A percentile compares a stretch with the other conserved stretches of the same genome.
Conservation (phyloP, 2,329 filamentous ascomycete species). For the Leptographium radiaticola region DNA sequence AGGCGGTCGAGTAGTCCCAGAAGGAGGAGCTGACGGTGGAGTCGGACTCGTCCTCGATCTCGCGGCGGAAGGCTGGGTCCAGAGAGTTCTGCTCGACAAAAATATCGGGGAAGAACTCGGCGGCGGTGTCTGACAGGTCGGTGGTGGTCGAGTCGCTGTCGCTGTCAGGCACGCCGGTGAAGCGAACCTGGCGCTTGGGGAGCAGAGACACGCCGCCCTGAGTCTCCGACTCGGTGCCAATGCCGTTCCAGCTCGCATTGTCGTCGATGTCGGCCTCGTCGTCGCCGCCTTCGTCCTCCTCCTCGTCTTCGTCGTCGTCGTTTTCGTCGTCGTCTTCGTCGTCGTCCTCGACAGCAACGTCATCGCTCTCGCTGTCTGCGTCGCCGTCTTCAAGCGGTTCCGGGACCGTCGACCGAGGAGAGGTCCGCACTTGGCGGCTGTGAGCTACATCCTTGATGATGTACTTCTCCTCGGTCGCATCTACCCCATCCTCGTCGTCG, state of each 20-base stretch:
- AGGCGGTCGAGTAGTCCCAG: constrained; percentile 47
- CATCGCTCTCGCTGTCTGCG: constrained; percentile 21
- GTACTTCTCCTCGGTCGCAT: constrained; percentile 64
- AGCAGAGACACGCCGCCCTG: constrained; percentile 13
- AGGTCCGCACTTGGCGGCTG: constrained; percentile 20
- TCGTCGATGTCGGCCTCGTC: constrained; percentile 23
- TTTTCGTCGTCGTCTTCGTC: constrained; percentile 23
- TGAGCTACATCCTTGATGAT: constrained; percentile 40
- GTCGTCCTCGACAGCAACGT: constrained; percentile 17
- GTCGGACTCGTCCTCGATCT: constrained; percentile 56
- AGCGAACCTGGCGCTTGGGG: constrained; percentile 58
- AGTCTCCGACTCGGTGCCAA: constrained; percentile 24
- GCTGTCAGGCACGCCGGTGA: constrained; percentile 52
- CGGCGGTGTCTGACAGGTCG: constrained; percentile 47
- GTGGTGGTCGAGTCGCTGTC: constrained; percentile 47
- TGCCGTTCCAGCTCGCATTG: constrained; percentile 29
- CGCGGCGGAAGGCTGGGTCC: constrained; percentile 57
- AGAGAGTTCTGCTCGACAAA: constrained; percentile 65
- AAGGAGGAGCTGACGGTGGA: constrained; percentile 45
- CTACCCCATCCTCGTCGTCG: constrained; percentile 66
- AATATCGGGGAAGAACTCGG: constrained; percentile 62
- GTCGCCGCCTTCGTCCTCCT: constrained; percentile 17
- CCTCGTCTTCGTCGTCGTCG: constrained; percentile 24
- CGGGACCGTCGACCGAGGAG: constrained; percentile 37
- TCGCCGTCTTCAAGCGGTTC: constrained; percentile 21